These are phyloP conservation scores for Fraxinus nigra DNA, from an alignment of 305 asterid species.

Conservation along the genomic window DNA sequence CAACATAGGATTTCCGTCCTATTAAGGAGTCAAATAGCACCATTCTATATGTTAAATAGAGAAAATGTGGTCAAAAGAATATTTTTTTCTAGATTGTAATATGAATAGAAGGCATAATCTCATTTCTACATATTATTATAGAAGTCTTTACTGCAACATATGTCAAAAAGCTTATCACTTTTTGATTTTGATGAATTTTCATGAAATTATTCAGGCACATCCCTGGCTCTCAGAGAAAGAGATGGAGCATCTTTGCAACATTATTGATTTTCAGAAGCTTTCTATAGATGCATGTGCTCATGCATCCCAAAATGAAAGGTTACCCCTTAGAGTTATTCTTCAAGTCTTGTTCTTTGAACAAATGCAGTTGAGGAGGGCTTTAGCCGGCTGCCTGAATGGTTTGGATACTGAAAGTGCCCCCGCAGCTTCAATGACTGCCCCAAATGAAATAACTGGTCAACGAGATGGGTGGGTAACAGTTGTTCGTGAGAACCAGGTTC, in stretches of 20 bases:
- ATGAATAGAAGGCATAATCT: neutral
- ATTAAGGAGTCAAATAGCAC: neutral
- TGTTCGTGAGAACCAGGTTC: conserved; percentile 75
- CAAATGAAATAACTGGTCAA: conserved; percentile 31
- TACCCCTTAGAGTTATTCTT: conserved; percentile 81
- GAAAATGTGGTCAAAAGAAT: neutral
- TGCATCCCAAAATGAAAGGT: conserved; percentile 87
- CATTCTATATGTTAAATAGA: neutral
- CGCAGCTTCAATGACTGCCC: conserved; percentile 26
- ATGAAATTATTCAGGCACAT: conserved; percentile 63
- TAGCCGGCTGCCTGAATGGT: conserved; percentile 59
- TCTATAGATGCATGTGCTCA: conserved; percentile 97
- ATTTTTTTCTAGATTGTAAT: neutral
- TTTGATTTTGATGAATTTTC: conserved; percentile 19
- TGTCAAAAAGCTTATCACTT: neutral
- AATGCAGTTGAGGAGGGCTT: conserved; percentile 79
- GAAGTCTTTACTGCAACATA: neutral
- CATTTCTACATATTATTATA: neutral
- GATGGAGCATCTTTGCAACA: conserved; percentile 73
- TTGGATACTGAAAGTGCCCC: conserved; percentile 72
- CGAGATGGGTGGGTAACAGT: conserved; percentile 84
- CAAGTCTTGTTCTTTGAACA: conserved; percentile 96
- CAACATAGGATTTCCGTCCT: neutral
- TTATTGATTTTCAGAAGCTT: conserved; percentile 84
- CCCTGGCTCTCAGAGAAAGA: conserved; percentile 82